Base-by-base conservation (phyloP, 108 stramenopile genomes). In the Nitzschia sp. region DNA sequence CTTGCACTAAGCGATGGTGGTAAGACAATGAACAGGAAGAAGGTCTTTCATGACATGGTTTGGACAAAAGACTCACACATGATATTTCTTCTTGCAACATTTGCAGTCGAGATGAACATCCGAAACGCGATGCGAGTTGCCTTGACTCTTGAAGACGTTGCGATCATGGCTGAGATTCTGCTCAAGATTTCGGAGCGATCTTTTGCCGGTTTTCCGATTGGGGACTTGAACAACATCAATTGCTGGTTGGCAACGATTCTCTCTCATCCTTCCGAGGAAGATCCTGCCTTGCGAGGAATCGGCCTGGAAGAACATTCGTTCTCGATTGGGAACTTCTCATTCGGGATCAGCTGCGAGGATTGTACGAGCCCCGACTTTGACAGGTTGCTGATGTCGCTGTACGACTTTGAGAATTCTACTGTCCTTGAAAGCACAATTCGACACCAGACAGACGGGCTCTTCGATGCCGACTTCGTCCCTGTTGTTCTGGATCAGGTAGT, bases 231-330 rank as follows among this genome's bases (percentile, higher is more conserved):
- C 28, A 67, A 89, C 63, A 19, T 75, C n/a, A 36, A 80, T 23
- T 89, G 88, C 45, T 86, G 85, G 88, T 48, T 85, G 19, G 65
- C 88, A 23, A 86, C 84, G 21, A 60, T 87, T 19, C 68, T 71
- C 22, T 69, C 68, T 0, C 29, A 45, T 5, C 29, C 45, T 50
- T 62, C 75, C 5, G 48, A 66, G 17, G 50, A 56, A 23, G 58
- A n/a, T 45, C 3, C 22, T 4, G 50, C 36, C 16, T 53, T 66
- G 27, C 35, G 53, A 3, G 76, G 63, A 52, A 65, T 59, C 15
- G 63, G 29, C 28, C 50, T 66, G 19, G 63, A 35, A 11, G 66
- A 70, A 17, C 63, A 73, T 29, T 58, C 56, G 5, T 45, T 81
- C n/a, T 48, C 57, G 22, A 53, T 78, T 5, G 69, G 54, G 8